A percentile compares a stretch with the other conserved stretches of the same genome.
phyloP scores from a whole-genome alignment of 371 early-diverging fungal species.

The Capillidium rhysosporum region DNA sequence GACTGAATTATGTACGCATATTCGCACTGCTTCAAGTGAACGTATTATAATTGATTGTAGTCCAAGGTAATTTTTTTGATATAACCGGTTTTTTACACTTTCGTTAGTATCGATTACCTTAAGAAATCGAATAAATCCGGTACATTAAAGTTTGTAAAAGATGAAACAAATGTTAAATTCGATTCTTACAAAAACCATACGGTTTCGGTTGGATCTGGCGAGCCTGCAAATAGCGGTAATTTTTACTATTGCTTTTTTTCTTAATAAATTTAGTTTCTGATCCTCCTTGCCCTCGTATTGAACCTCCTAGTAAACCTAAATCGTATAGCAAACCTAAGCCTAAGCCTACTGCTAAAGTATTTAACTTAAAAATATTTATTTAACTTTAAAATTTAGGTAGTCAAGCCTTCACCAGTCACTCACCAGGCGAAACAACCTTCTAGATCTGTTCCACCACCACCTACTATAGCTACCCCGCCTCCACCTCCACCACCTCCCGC shows the following conservation, averaged over 20 bases:
- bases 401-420: conserved; percentile 6
- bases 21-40: conserved; percentile 17
- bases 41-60: conserved; percentile 33
- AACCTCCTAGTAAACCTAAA: conserved; percentile 11
- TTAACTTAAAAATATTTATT: conserved; percentile 1
- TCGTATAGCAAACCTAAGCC: conserved; percentile 10
- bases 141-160: conserved; percentile 56
- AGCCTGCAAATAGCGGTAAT: conserved; percentile 36
- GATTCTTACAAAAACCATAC: conserved; percentile 58
- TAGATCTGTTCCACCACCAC: conserved; percentile 8
- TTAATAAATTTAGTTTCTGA: conserved; percentile 18
- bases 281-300: conserved; percentile 34
- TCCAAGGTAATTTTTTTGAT: conserved; percentile 8
- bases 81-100: not conserved
- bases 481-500: conserved; percentile 41
- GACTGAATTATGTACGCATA: conserved; percentile 5
- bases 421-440: conserved; percentile 8
- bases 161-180: conserved; percentile 30
- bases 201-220: conserved; percentile 43
- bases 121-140: conserved; percentile 59
- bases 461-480: conserved; percentile 9
- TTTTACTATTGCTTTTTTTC: not conserved
- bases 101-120: conserved; percentile 30
- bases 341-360: conserved; percentile 7
- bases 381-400: no score